Percentiles rank a stretch among this genome's conserved stretches.
phyloP scores from a whole-genome alignment of 2,329 filamentous ascomycete genomes.

The Fusarium concolor region DNA sequence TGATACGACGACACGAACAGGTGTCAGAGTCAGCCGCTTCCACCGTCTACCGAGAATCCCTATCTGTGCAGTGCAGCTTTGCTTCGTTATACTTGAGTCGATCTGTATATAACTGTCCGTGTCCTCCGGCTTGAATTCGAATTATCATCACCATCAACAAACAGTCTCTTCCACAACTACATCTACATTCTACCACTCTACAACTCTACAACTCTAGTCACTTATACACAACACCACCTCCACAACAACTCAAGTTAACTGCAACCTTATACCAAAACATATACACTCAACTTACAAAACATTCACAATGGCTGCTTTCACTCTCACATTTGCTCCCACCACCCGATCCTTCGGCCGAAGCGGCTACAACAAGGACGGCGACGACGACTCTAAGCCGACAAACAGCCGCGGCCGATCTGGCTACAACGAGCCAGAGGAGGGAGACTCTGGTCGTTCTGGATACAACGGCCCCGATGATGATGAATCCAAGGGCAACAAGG shows the following conservation, averaged over 20 bases:
- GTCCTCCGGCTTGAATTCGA: constrained; percentile 10
- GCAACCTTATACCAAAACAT: neutral
- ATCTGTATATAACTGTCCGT: constrained; percentile 36
- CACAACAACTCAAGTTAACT: neutral
- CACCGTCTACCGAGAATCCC: constrained; percentile 18
- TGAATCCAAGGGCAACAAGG: constrained; percentile 51
- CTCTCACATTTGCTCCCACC: constrained; percentile 42
- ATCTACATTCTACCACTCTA: neutral
- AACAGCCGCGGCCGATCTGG: constrained; percentile 56
- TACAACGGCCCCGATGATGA: constrained; percentile 53
- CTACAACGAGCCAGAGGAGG: constrained; percentile 56
- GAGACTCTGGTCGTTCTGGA: constrained; percentile 55
- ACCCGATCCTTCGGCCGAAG: constrained; percentile 43
- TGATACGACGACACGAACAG: constrained; percentile 32
- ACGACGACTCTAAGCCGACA: constrained; percentile 48
- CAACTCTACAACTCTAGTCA: constrained; percentile 6
- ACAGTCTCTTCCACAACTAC: constrained; percentile 11
- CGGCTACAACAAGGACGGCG: constrained; percentile 44
- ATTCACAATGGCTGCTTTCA: constrained; percentile 49
- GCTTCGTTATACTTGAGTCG: constrained; percentile 1
- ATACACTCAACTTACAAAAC: constrained; percentile 6
- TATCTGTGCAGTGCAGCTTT: constrained; percentile 5
- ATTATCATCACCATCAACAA: constrained; percentile 31
- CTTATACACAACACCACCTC: constrained; percentile 4
- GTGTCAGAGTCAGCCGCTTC: constrained; percentile 39